A percentile compares a stretch with the other conserved stretches of the same genome.
These are phyloP conservation scores for Aureobasidium sp. DNA, from an alignment of 2,329 filamentous ascomycete genomes.

Conservation along the genomic window DNA sequence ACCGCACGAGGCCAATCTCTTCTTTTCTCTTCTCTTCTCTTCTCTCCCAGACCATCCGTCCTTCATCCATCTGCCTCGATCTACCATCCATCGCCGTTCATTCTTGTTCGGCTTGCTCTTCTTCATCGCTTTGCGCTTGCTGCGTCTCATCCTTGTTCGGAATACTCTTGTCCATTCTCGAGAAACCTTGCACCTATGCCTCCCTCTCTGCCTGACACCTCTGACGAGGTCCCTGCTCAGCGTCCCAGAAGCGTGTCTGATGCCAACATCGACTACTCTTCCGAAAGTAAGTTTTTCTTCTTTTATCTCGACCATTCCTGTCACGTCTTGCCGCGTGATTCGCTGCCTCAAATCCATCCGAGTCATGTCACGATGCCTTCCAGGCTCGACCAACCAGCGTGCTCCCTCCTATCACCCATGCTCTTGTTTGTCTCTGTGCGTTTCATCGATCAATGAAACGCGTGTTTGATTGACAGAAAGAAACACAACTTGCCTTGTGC, in stretches of 20 bases:
- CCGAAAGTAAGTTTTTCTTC: not conserved
- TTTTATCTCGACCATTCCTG: not conserved
- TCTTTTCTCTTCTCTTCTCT: not conserved
- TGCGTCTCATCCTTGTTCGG: not conserved
- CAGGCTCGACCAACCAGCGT: not conserved
- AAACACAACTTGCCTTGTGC: not conserved
- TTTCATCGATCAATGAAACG: not conserved
- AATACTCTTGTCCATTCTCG: not conserved
- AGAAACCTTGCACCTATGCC: slow-evolving; percentile 1
- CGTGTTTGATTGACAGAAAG: not conserved
- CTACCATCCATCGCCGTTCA: slow-evolving; percentile 1
- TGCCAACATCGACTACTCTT: not conserved
- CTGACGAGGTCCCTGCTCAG: not conserved
- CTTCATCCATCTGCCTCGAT: not conserved
- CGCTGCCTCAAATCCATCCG: not conserved
- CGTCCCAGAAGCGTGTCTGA: slow-evolving; percentile 4
- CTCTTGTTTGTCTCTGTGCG: not conserved
- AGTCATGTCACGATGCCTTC: not conserved
- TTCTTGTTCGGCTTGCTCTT: not conserved
- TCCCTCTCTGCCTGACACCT: not conserved
- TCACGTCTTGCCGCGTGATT: not conserved
- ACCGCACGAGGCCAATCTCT: not conserved
- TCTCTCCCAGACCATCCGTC: not conserved
- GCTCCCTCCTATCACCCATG: not conserved
- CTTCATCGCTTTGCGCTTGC: not conserved